Base-by-base conservation (phyloP, 805 yeast genomes). In the Zygotorulaspora danielsina region DNA sequence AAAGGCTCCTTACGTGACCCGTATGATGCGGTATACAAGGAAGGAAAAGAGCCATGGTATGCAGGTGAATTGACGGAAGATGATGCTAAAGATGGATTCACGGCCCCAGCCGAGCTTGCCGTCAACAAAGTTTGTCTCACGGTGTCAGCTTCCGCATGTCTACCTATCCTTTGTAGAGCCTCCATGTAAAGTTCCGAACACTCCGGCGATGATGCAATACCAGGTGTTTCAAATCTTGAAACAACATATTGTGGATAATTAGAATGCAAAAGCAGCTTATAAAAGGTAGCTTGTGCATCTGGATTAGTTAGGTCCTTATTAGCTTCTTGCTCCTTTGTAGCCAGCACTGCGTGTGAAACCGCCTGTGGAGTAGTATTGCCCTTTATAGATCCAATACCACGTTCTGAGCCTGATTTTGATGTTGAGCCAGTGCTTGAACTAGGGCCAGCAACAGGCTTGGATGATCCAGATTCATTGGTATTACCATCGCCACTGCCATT, bases 211-310 rank as follows among this genome's bases (percentile, higher is more conserved):
- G 81, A 68, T 7, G 95, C 93, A 39, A 93, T 85, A n/a, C 96
- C 96, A 0, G 93, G 84, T 6, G 94, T 84, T 61, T 94, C 97
- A 60, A 76, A 94, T 44, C 99, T 75, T 41, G 93, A 82, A n/a
- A 90, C 87, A 5, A 93, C 96, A 39, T 90, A 81, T 54, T 88
- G 95, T n/a, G 98, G 97, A 59, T 87, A 93, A 64, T 85, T 84
- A 39, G 90, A 75, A 42, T 76, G 76, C 48, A 93, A 63, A 34
- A 93, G 69, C 10, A 78, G 71, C 46, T 75, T 74, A 67, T 93
- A 93, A 55, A 93, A 90, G 40, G 77, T 81, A 1, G 94, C 89
- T 65, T 93, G 99, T 5, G 76, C 69, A 3, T 59, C 65, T 1
- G 97, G 75, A 61, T 85, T 82, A 34, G 70, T 63, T 32, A 85